Base-by-base conservation (phyloP, 306 rosid genomes). In the Ceratonia siliqua region DNA sequence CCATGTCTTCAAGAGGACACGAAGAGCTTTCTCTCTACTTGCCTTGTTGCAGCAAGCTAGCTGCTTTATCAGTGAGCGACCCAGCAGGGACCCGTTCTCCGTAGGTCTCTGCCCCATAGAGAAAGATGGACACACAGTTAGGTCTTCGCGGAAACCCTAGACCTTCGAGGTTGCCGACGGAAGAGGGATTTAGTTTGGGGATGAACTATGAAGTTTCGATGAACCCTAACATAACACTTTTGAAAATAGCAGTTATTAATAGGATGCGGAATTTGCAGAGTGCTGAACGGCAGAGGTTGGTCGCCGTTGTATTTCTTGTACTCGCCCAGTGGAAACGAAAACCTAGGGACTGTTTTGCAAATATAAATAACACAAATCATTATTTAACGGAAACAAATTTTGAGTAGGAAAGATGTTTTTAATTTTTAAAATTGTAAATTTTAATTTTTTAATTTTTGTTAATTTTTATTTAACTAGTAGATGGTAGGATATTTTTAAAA, bases 11-110 rank as follows among this genome's bases (percentile, higher is more conserved):
- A 87, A 50, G 24, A 95, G 80, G 0, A 68, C 35, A 0, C 85
- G 72, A 6, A 95, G 92, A 11, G 99, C 76, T 11, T 70, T 87
- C 50, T 85, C 90, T 1, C 99, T 68, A 7, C 61, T 64, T 3
- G 81, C 27, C 27, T 85, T 82, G 70, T 90, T 82, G 83, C 92
- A 80, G n/a, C 85, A 78, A 0, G 89, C 98, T 0, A 95, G 82
- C 68, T 86, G 89, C 80, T 95, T 95, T n/a, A 90, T 81, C 49
- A 92, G 86, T 0, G 97, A 73, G 0, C 79, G 72, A n/a, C 90
- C 93, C 5, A 45, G 57, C 25, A 54, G 78, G 25, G 72, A 38
- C 14, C 45, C 77, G 1, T 50, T 72, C 21, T 38, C 76, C 83
- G 67, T 75, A 46, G 73, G 63, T 13, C 21, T 5, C 33, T 1